Evolutionary conservation across 768 basidiomycete species (phyloP).

Genomic region (Galerina sulciceps): DNA sequence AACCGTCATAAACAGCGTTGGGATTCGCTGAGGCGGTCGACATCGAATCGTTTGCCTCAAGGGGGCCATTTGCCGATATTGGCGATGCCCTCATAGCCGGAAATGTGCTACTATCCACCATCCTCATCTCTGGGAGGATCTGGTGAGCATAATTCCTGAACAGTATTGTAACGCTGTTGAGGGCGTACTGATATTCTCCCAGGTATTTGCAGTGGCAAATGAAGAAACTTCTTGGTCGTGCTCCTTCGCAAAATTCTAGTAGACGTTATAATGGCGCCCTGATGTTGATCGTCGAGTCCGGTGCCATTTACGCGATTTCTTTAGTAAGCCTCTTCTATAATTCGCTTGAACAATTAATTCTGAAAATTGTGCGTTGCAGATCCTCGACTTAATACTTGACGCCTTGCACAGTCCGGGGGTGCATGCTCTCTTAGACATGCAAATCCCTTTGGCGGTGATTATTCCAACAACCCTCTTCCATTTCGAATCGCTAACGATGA

Average conservation of each 20-base stretch:
- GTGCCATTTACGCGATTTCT: not conserved
- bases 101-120: not conserved
- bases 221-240: not conserved
- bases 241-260: not conserved
- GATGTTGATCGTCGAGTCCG: not conserved
- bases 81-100: not conserved
- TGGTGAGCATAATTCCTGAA: not conserved
- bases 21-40: not conserved
- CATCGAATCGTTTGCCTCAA: not conserved
- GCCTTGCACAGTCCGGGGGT: not conserved
- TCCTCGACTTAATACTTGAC: not conserved
- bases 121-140: not conserved
- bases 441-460: not conserved
- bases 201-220: slow-evolving; percentile 8
- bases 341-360: too few relatives aligned
- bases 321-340: too few relatives aligned
- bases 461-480: not conserved
- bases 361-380: too few relatives aligned
- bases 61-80: not conserved
- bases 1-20: too few relatives aligned
- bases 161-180: too few relatives aligned
- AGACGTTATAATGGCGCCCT: not conserved
- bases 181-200: not conserved
- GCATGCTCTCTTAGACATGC: not conserved
- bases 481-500: too few relatives aligned